A percentile compares a stretch with the other conserved stretches of the same genome.
Conservation (phyloP, 805 yeast genomes). For the Pichia nanzhaoensis region DNA sequence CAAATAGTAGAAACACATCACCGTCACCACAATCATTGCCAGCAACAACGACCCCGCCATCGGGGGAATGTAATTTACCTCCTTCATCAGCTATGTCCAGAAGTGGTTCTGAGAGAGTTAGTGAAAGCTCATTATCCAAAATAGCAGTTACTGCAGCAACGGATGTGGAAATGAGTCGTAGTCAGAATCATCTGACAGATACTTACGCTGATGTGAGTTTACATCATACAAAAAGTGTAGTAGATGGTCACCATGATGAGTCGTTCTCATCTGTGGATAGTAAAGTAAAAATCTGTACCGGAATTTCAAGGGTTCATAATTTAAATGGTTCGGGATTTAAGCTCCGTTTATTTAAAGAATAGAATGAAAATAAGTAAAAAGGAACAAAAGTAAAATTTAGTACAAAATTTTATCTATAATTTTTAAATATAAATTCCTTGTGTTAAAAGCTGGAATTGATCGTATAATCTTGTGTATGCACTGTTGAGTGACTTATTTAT, state of each 20-base stretch:
- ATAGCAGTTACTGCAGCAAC: background rate
- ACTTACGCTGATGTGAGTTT: slow-evolving; percentile 2
- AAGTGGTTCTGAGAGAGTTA: background rate
- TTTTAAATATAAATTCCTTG: slow-evolving; percentile 81
- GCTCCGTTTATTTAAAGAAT: background rate
- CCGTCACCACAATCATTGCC: background rate
- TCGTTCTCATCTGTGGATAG: background rate
- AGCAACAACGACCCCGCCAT: background rate
- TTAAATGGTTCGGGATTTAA: slow-evolving; percentile 27
- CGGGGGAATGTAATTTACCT: background rate
- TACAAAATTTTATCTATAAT: background rate
- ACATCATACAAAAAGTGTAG: slow-evolving; percentile 2
- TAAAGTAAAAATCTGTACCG: slow-evolving; percentile 39
- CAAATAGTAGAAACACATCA: background rate
- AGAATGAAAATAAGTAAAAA: too few relatives aligned
- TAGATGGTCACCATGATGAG: slow-evolving; percentile 5
- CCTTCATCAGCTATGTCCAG: slow-evolving; percentile 1
- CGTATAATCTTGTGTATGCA: slow-evolving; percentile 85
- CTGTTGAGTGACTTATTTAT: slow-evolving; percentile 82
- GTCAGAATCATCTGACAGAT: background rate
- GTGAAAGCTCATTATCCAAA: background rate
- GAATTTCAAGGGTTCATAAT: slow-evolving; percentile 35
- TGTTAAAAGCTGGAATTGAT: slow-evolving; percentile 88
- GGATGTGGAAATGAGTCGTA: background rate
- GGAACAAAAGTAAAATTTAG: too few relatives aligned